Evolutionary conservation across 352 stramenopile genomes (phyloP), one percentile per base, ranked within the genome.

Genomic region (Peronospora destructor): DNA sequence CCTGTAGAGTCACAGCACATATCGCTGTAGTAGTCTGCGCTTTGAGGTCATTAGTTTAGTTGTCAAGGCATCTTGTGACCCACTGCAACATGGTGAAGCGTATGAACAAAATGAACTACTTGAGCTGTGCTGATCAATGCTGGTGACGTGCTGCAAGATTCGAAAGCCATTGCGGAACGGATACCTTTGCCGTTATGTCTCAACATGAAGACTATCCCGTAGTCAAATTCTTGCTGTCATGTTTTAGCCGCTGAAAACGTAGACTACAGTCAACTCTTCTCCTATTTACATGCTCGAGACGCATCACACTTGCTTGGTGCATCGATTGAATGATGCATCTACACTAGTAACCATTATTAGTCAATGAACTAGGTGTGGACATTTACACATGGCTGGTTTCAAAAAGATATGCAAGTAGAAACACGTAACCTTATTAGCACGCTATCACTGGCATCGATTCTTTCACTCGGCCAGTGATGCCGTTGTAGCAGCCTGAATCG

Each of bases 251-350:
- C 64, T 2, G 68, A 85, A 39, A 72, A 63, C n/a, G 58, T 66
- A 11, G 77, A 85, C 44, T 86, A 81, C 52, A 76, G 75, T 50
- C 77, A 86, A 46, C 61, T 88, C 33, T 86, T 86, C 33, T 64
- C 67, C 0, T 63, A 77, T 25, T 57, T 88, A 11, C 84, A 80
- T 37, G 62, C 74, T 28, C 71, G 77, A 14, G 75, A 86, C 73
- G 36, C 73, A 84, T 23, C 35, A 69, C 16, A 26, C 23, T 26
- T 75, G 0, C 35, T 85, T 3, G 48, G 53, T 30, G 32, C 36
- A 9, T 26, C 61, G 21, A 26, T 64, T 37, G 49, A 9, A 50
- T n/a, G 14, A 8, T 32, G 21, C 14, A 11, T 51, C 19, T 9
- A 58, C 4, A 6, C 23, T 11, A 33, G 28, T 33, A 1, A 33